Conservation (phyloP, 1,284 basidiomycete genomes). For the Tetrapyrgos nigripes region DNA sequence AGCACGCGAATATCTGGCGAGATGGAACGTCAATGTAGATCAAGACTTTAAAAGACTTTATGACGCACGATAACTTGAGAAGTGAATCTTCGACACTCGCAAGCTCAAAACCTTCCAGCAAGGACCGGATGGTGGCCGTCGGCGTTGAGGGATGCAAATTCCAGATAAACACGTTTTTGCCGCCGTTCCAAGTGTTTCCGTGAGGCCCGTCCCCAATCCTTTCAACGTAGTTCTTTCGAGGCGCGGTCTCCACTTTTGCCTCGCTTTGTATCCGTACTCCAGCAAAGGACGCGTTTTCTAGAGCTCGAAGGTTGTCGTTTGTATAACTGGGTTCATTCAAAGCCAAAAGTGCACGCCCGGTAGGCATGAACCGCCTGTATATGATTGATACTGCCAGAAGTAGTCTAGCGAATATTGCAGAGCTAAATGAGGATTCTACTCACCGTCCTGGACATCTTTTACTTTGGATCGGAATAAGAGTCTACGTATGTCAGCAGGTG, state of each 20-base stretch:
- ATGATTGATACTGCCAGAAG: conserved; percentile 56
- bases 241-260: conserved; percentile 23
- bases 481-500: conserved; percentile 62
- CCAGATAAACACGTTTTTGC: conserved; percentile 61
- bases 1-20: conserved; percentile 34
- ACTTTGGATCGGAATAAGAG: conserved; percentile 51
- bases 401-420: background rate
- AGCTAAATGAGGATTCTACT: conserved; percentile 18
- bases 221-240: conserved; percentile 12
- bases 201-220: conserved; percentile 57
- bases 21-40: background rate
- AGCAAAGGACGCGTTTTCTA: conserved; percentile 51
- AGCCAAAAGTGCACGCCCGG: conserved; percentile 39
- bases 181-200: conserved; percentile 53
- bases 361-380: conserved; percentile 42
- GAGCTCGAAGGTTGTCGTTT: conserved; percentile 44
- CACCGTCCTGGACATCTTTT: conserved; percentile 62
- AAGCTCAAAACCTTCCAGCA: conserved; percentile 53
- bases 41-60: conserved; percentile 1
- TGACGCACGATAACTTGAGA: conserved; percentile 57
- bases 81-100: conserved; percentile 47
- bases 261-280: conserved; percentile 42
- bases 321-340: conserved; percentile 53
- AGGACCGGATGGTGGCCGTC: conserved; percentile 40
- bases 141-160: conserved; percentile 62